phyloP scores from a whole-genome alignment of 345 rosid genomes.

The Camelina laxa region DNA sequence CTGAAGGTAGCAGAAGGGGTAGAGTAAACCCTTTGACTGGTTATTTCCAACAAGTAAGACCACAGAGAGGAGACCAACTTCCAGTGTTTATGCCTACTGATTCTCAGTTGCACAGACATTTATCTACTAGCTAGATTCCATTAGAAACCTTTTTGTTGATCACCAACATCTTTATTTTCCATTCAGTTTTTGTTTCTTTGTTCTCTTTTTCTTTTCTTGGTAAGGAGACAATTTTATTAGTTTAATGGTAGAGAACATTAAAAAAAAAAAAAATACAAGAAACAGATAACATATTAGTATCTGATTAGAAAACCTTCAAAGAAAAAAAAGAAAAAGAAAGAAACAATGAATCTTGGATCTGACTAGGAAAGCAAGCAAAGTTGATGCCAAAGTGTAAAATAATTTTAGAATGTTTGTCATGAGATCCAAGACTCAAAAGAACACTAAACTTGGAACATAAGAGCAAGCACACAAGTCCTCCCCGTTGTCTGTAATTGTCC shows the following conservation, averaged over 20 bases:
- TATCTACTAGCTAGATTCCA: constrained; percentile 56
- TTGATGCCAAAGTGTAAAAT: background rate
- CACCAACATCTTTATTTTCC: background rate
- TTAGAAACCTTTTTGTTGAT: constrained; percentile 38
- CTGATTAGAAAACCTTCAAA: background rate
- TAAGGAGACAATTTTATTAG: background rate
- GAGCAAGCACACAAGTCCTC: background rate
- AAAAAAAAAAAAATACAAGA: background rate
- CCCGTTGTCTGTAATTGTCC: background rate
- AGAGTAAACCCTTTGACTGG: constrained; percentile 55
- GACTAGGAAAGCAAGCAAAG: background rate
- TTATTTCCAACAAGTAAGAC: constrained; percentile 61
- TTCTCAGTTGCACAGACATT: constrained; percentile 53
- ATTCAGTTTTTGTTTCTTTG: constrained; percentile 23
- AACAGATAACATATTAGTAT: background rate
- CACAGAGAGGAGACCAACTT: constrained; percentile 78
- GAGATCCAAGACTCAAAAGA: constrained; percentile 4
- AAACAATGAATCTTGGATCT: no score
- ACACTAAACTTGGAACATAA: constrained; percentile 7
- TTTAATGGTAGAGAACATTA: background rate
- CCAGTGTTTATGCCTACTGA: constrained; percentile 88
- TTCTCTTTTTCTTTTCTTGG: background rate
- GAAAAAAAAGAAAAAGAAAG: no score
- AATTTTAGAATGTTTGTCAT: background rate
- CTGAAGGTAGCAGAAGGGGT: constrained; percentile 35